A percentile compares a stretch with the other conserved stretches of the same genome.
Conservation (phyloP, 176 grass and related monocot genomes). For the Areca catechu region DNA sequence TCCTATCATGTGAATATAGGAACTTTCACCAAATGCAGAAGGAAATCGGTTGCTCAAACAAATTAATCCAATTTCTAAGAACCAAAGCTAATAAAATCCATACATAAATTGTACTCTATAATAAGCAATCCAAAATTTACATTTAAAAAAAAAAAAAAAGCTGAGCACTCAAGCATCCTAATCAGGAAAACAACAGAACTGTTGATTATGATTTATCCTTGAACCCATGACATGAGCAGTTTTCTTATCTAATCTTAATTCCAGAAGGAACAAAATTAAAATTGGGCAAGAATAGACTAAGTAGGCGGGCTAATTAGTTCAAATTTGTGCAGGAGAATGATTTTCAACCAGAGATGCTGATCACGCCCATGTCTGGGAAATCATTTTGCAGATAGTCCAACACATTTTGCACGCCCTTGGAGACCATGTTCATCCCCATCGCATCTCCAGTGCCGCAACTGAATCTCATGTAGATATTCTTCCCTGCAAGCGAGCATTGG, state of each 20-base stretch:
- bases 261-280: too few relatives aligned
- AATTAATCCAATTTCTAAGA: too few relatives aligned
- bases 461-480: slow-evolving; percentile 16
- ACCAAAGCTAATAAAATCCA: too few relatives aligned
- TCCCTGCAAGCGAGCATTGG: slow-evolving; percentile 1
- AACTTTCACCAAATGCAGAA: too few relatives aligned
- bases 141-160: neutral
- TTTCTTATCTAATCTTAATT: too few relatives aligned
- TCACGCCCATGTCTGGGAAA: slow-evolving; percentile 10
- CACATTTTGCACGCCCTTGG: slow-evolving; percentile 15
- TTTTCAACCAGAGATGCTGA: slow-evolving; percentile 12
- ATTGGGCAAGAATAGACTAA: too few relatives aligned
- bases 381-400: slow-evolving; percentile 6
- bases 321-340: neutral
- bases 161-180: neutral
- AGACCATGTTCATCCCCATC: slow-evolving; percentile 19
- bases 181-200: neutral
- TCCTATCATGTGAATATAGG: too few relatives aligned
- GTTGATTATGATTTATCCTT: neutral
- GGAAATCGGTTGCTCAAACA: too few relatives aligned
- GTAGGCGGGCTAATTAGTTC: too few relatives aligned
- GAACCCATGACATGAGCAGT: too few relatives aligned
- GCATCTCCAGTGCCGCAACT: slow-evolving; percentile 15
- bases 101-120: too few relatives aligned
- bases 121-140: neutral